Conservation (phyloP, 2,329 filamentous ascomycete genomes). For the Microdochium paspali region DNA sequence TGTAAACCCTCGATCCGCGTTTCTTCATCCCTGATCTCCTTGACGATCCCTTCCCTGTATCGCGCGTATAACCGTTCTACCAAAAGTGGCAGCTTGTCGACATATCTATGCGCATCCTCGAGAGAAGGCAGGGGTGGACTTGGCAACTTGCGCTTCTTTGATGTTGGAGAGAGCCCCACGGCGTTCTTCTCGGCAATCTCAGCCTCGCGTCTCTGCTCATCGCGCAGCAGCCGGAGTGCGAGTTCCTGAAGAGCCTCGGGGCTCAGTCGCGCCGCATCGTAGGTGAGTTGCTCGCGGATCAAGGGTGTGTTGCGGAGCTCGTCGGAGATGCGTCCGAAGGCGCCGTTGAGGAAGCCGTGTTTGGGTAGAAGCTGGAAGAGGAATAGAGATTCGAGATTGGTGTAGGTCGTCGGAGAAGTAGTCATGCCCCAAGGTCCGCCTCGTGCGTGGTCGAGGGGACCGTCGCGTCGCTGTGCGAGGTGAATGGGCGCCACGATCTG, state of each 20-base stretch:
- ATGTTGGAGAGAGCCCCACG: constrained; percentile 40
- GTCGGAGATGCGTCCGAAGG: constrained; percentile 65
- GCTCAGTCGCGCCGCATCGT: constrained; percentile 64
- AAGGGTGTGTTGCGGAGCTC: constrained; percentile 64
- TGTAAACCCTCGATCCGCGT: constrained; percentile 52
- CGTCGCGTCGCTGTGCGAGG: constrained; percentile 36
- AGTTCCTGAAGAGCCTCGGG: constrained; percentile 71
- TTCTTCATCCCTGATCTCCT: constrained; percentile 68
- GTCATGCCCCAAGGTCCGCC: constrained; percentile 47
- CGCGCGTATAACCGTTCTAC: constrained; percentile 65
- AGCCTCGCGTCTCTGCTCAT: constrained; percentile 54
- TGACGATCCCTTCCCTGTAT: constrained; percentile 62
- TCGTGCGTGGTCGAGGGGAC: constrained; percentile 47
- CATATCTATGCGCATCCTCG: constrained; percentile 56
- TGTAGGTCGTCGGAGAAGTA: constrained; percentile 57
- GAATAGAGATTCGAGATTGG: constrained; percentile 76
- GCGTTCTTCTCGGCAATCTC: constrained; percentile 29
- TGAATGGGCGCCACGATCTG: constrained; percentile 47
- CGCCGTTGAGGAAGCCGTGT: constrained; percentile 54
- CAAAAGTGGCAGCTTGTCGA: constrained; percentile 59
- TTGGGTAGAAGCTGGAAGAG: constrained; percentile 71
- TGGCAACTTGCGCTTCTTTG: constrained; percentile 67
- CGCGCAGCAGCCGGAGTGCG: constrained; percentile 66
- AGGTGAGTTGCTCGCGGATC: constrained; percentile 60
- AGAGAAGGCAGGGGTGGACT: constrained; percentile 55